phyloP scores from a whole-genome alignment of 1,139 yeast genomes.

The Nakaseomyces kungkrabaensis region DNA sequence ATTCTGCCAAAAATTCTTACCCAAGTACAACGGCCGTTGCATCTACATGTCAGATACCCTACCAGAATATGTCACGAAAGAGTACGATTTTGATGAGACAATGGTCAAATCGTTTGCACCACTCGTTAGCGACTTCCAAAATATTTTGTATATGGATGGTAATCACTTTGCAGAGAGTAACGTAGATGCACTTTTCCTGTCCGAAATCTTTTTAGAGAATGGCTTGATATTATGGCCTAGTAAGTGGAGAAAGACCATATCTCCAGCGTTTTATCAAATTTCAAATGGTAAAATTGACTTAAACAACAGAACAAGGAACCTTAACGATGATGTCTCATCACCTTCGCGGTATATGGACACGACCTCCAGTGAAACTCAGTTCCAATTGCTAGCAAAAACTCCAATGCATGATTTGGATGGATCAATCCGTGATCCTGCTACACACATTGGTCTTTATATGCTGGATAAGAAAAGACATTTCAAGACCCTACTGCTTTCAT shows the following conservation, averaged over 20 bases:
- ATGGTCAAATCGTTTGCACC: conserved; percentile 58
- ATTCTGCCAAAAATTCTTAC: conserved; percentile 44
- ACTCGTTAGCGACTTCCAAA: conserved; percentile 48
- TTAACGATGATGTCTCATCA: conserved; percentile 21
- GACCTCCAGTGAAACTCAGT: conserved; percentile 4
- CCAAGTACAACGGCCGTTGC: conserved; percentile 47
- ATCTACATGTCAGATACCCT: conserved; percentile 35
- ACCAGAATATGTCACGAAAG: conserved; percentile 26
- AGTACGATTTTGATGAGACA: conserved; percentile 39
- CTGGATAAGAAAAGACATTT: conserved; percentile 44
- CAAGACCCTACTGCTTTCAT: conserved; percentile 40
- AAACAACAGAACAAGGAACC: conserved; percentile 18
- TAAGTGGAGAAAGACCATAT: conserved; percentile 54
- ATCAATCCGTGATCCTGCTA: conserved; percentile 48
- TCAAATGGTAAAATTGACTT: conserved; percentile 36
- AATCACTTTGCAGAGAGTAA: conserved; percentile 53
- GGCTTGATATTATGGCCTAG: conserved; percentile 60
- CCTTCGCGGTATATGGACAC: conserved; percentile 13
- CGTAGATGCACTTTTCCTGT: conserved; percentile 41
- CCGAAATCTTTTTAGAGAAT: conserved; percentile 27
- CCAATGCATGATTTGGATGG: conserved; percentile 47
- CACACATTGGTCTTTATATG: conserved; percentile 52
- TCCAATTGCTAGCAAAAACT: conserved; percentile 10
- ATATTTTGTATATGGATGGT: conserved; percentile 53
- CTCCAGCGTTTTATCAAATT: conserved; percentile 50